A percentile compares a stretch with the other conserved stretches of the same genome.
Evolutionary conservation across 75 land plant genomes (phyloP).

Genomic region (Pinus albicaulis): DNA sequence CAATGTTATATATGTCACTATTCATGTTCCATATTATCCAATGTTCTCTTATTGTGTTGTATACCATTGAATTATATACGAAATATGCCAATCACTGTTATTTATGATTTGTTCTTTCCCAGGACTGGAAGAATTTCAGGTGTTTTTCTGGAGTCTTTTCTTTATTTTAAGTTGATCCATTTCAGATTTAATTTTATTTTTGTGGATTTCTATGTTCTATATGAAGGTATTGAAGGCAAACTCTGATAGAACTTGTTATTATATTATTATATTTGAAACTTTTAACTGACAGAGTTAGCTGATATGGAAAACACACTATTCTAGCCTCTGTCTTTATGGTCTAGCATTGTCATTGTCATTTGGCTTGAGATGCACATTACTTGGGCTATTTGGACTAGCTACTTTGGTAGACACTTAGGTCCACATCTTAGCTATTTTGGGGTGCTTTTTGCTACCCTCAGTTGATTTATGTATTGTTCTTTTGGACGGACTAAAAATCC

Average conservation of each 20-base stretch:
- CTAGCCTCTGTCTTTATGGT: background rate
- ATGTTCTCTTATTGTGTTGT: background rate
- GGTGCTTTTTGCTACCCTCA: too few relatives aligned
- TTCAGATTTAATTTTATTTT: background rate
- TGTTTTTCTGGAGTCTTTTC: background rate
- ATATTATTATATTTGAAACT: background rate
- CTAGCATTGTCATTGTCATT: too few relatives aligned
- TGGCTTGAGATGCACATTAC: too few relatives aligned
- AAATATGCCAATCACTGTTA: background rate
- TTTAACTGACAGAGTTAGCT: background rate
- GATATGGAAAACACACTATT: background rate
- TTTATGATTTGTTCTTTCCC: background rate
- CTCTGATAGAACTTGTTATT: background rate
- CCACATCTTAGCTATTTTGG: too few relatives aligned
- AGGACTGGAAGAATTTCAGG: background rate
- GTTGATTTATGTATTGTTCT: too few relatives aligned
- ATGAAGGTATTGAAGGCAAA: background rate
- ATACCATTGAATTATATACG: background rate
- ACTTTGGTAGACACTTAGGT: too few relatives aligned
- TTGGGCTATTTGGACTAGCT: too few relatives aligned
- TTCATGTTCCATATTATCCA: too few relatives aligned
- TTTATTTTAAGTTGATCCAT: background rate
- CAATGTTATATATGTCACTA: too few relatives aligned
- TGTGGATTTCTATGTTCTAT: background rate
- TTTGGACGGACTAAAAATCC: too few relatives aligned